Percentiles rank a stretch among this genome's conserved stretches.
Evolutionary conservation across 108 stramenopile genomes (phyloP).

Genomic region (Cylindrotheca closterium): DNA sequence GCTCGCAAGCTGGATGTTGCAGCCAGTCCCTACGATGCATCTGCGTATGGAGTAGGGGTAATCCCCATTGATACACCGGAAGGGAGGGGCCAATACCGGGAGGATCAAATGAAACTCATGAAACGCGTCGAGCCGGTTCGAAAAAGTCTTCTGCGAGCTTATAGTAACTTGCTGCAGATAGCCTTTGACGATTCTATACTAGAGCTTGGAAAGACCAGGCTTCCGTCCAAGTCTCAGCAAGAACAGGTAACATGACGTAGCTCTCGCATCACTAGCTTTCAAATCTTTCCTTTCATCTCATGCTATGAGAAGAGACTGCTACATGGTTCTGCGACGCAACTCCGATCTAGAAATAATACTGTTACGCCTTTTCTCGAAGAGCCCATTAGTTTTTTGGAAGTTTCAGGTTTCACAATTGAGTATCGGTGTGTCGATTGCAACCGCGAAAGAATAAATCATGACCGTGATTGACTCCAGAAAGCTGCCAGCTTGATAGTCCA

Average conservation of each 20-base stretch:
- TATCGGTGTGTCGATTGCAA: too few species aligned
- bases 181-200: conserved; percentile 40
- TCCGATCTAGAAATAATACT: too few species aligned
- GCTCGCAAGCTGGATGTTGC: conserved; percentile 87
- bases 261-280: not conserved
- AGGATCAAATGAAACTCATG: conserved; percentile 59
- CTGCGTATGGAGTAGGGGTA: conserved; percentile 48
- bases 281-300: too few species aligned
- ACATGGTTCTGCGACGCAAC: too few species aligned
- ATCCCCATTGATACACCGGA: conserved; percentile 85
- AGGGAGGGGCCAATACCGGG: conserved; percentile 74
- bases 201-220: not conserved
- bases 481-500: too few species aligned
- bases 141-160: conserved; percentile 45
- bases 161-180: conserved; percentile 47
- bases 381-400: too few species aligned
- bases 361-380: too few species aligned
- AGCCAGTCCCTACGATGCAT: conserved; percentile 90
- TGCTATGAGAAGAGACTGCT: too few species aligned
- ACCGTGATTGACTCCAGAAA: too few species aligned
- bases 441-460: too few species aligned
- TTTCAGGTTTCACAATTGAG: too few species aligned
- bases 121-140: conserved; percentile 54
- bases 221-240: not conserved
- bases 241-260: not conserved